Evolutionary conservation across 352 stramenopile species (phyloP).

Genomic region (Pythium periplocum): DNA sequence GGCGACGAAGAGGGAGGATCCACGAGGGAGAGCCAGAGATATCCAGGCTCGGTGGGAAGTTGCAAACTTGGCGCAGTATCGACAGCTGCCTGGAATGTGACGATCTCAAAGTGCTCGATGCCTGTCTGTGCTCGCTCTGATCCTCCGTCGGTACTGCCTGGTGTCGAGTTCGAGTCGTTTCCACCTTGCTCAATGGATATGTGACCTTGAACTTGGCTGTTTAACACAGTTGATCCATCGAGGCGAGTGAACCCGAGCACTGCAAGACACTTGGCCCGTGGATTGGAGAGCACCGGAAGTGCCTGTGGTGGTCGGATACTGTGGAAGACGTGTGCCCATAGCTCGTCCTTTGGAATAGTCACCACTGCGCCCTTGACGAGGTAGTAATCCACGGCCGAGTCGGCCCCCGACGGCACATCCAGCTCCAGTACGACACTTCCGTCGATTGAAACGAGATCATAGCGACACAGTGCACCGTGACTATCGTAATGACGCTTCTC

Average conservation of each 20-base stretch:
- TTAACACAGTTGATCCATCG: too few relatives aligned
- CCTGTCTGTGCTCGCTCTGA: constrained; percentile 7
- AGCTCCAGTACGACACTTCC: constrained; percentile 45
- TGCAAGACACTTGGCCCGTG: too few relatives aligned
- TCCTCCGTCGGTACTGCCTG: neutral
- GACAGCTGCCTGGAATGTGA: constrained; percentile 12
- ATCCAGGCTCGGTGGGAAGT: constrained; percentile 33
- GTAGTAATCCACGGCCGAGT: constrained; percentile 58
- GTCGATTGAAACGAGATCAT: constrained; percentile 46
- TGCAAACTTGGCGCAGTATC: neutral
- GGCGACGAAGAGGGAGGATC: too few relatives aligned
- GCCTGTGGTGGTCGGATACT: too few relatives aligned
- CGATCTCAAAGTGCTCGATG: constrained; percentile 29
- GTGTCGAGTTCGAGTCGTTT: neutral
- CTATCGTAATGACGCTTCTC: constrained; percentile 34
- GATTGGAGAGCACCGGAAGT: too few relatives aligned
- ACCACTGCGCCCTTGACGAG: constrained; percentile 43
- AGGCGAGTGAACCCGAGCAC: too few relatives aligned
- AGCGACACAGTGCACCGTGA: constrained; percentile 25
- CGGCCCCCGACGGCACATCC: constrained; percentile 36
- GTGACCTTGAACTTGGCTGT: too few relatives aligned
- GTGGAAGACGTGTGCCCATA: constrained; percentile 12
- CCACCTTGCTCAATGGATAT: too few relatives aligned
- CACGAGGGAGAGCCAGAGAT: constrained; percentile 30
- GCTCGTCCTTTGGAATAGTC: constrained; percentile 38